Percentiles rank a stretch among this genome's conserved stretches.
phyloP scores from a whole-genome alignment of 345 rosid species.

The Camelina laxa region DNA sequence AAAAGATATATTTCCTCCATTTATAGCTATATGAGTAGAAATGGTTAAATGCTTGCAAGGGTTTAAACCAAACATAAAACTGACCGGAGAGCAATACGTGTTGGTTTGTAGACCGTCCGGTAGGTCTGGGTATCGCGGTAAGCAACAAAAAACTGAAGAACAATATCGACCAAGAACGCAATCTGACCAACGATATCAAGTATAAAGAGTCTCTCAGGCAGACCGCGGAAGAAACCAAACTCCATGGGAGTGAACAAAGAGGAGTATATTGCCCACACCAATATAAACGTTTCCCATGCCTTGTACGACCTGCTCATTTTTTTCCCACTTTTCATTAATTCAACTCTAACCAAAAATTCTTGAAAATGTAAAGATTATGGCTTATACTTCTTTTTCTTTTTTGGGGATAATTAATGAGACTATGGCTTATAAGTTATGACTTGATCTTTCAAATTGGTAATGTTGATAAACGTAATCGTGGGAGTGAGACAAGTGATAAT shows the following conservation, averaged over 20 bases:
- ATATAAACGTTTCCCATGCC: constrained; percentile 69
- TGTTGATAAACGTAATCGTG: not conserved
- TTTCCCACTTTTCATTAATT: not conserved
- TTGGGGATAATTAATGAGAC: not conserved
- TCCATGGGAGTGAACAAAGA: constrained; percentile 90
- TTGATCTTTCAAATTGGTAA: constrained; percentile 6
- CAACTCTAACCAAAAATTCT: constrained; percentile 10
- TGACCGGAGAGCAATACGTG: constrained; percentile 67
- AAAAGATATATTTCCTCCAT: not conserved
- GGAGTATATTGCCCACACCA: constrained; percentile 83
- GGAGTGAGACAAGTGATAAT: not conserved
- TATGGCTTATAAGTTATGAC: not conserved
- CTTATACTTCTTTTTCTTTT: not conserved
- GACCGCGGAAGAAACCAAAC: constrained; percentile 87
- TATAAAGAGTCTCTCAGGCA: constrained; percentile 67
- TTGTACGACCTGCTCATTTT: constrained; percentile 60
- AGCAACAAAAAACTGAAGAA: constrained; percentile 66
- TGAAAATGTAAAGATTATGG: constrained; percentile 9
- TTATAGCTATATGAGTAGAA: not conserved
- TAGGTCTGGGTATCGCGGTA: constrained; percentile 68
- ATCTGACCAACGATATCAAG: constrained; percentile 79
- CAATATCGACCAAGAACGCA: constrained; percentile 76
- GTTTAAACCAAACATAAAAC: not conserved
- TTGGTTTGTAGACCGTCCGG: constrained; percentile 56
- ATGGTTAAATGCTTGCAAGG: not conserved